phyloP scores from a whole-genome alignment of 2,329 filamentous ascomycete genomes.

The Teratosphaeria gauchensis region DNA sequence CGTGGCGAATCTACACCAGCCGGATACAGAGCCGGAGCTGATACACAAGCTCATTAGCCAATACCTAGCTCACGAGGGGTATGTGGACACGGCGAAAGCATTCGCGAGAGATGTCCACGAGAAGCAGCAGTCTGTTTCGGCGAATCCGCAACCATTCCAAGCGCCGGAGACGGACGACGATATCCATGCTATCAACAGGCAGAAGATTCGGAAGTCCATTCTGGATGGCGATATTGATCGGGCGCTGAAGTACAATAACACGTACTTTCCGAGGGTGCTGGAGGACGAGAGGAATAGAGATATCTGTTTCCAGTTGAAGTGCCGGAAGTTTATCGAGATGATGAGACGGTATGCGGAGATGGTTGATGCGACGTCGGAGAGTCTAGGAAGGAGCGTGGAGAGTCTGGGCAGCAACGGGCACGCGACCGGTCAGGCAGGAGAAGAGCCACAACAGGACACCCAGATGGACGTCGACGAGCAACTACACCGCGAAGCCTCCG shows the following conservation, averaged over 20 bases:
- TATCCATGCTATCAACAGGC: slow-evolving; percentile 69
- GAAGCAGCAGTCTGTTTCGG: slow-evolving; percentile 57
- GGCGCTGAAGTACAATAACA: slow-evolving; percentile 70
- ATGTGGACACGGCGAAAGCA: slow-evolving; percentile 81
- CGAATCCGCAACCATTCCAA: slow-evolving; percentile 29
- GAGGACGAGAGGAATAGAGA: slow-evolving; percentile 58
- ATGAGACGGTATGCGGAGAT: slow-evolving; percentile 65
- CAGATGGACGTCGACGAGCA: slow-evolving; percentile 52
- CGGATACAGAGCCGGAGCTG: slow-evolving; percentile 62
- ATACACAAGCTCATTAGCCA: slow-evolving; percentile 78
- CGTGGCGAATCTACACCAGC: slow-evolving; percentile 52
- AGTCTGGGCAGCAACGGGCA: slow-evolving; percentile 22
- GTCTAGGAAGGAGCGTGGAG: slow-evolving; percentile 18
- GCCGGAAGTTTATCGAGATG: slow-evolving; percentile 93
- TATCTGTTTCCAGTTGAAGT: slow-evolving; percentile 79
- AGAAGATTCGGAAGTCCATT: slow-evolving; percentile 78
- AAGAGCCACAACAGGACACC: slow-evolving; percentile 29
- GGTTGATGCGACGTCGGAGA: slow-evolving; percentile 33
- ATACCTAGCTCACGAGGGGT: slow-evolving; percentile 89
- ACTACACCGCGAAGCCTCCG: slow-evolving; percentile 24
- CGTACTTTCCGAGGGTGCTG: slow-evolving; percentile 72
- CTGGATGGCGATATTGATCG: slow-evolving; percentile 86
- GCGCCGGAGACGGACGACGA: slow-evolving; percentile 44
- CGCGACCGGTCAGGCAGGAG: slow-evolving; percentile 3
- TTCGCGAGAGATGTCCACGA: slow-evolving; percentile 67